These are phyloP conservation scores for Solanum piurae DNA, from an alignment of 257 asterid genomes.

Conservation along the genomic window DNA sequence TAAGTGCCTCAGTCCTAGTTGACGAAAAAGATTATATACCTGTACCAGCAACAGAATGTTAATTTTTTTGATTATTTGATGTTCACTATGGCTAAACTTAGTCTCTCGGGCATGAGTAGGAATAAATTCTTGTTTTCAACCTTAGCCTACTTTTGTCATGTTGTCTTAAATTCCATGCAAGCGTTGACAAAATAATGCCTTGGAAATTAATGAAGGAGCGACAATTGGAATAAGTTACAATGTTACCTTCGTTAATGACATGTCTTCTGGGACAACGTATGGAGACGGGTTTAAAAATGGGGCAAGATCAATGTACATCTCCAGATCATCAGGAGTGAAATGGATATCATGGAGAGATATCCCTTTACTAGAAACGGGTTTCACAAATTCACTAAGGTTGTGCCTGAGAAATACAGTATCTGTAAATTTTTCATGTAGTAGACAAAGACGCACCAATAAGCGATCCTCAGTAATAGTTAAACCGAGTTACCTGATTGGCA, in stretches of 20 bases:
- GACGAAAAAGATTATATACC: slow-evolving; percentile 97
- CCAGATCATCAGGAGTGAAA: slow-evolving; percentile 75
- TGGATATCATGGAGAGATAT: slow-evolving; percentile 65
- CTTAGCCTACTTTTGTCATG: not conserved
- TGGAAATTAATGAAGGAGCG: not conserved
- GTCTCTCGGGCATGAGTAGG: not conserved
- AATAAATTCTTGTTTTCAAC: not conserved
- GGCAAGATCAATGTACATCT: slow-evolving; percentile 95
- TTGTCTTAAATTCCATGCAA: not conserved
- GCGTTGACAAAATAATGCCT: not conserved
- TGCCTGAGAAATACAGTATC: slow-evolving; percentile 51
- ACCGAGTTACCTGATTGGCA: slow-evolving; percentile 58
- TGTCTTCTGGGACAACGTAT: slow-evolving; percentile 90
- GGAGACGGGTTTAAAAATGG: slow-evolving; percentile 91
- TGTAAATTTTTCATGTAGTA: not conserved
- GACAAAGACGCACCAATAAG: not conserved
- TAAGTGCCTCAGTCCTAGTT: slow-evolving; percentile 79
- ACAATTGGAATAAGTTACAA: not conserved
- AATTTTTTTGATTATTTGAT: not conserved
- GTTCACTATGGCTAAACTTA: not conserved
- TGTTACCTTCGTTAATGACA: slow-evolving; percentile 89
- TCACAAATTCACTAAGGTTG: slow-evolving; percentile 79
- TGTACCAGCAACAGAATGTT: slow-evolving; percentile 24
- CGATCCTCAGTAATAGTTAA: not conserved
- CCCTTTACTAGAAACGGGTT: slow-evolving; percentile 94